These are phyloP conservation scores for Gossypium raimondii DNA, from an alignment of 345 rosid genomes.

Conservation along the genomic window DNA sequence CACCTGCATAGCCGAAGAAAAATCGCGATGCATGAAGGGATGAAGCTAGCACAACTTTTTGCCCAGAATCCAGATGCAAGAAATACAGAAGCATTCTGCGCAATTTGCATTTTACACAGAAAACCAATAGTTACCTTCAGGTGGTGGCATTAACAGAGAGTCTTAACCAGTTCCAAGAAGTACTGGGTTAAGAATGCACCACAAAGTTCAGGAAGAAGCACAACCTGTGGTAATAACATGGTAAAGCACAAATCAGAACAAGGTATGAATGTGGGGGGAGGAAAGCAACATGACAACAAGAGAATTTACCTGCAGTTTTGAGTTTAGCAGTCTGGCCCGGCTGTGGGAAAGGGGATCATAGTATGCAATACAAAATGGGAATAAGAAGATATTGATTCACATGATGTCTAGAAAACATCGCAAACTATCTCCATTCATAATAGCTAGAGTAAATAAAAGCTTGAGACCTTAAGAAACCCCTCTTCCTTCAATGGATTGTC, in stretches of 20 bases:
- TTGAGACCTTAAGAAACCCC: neutral
- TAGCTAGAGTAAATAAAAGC: neutral
- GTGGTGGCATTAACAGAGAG: constrained; percentile 76
- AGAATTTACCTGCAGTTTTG: constrained; percentile 64
- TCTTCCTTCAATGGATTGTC: neutral
- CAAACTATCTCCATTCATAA: neutral
- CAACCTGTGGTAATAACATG: constrained; percentile 42
- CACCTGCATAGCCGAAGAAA: constrained; percentile 55
- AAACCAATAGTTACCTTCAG: constrained; percentile 50
- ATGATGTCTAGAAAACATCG: neutral
- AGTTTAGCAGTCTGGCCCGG: constrained; percentile 57
- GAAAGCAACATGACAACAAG: constrained; percentile 9
- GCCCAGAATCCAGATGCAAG: constrained; percentile 46
- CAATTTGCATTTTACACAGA: constrained; percentile 71
- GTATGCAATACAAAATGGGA: constrained; percentile 37
- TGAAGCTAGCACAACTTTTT: constrained; percentile 57
- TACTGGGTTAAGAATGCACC: constrained; percentile 77
- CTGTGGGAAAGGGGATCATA: constrained; percentile 56
- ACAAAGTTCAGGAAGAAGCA: constrained; percentile 76
- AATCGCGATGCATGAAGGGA: constrained; percentile 67
- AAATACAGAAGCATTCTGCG: constrained; percentile 65
- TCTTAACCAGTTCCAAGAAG: constrained; percentile 58
- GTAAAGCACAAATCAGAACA: neutral
- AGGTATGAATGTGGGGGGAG: no score
- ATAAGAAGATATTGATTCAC: neutral